Evolutionary conservation across 495 filamentous ascomycete genomes (phyloP).

Genomic region (Hyaloscypha finlandica): DNA sequence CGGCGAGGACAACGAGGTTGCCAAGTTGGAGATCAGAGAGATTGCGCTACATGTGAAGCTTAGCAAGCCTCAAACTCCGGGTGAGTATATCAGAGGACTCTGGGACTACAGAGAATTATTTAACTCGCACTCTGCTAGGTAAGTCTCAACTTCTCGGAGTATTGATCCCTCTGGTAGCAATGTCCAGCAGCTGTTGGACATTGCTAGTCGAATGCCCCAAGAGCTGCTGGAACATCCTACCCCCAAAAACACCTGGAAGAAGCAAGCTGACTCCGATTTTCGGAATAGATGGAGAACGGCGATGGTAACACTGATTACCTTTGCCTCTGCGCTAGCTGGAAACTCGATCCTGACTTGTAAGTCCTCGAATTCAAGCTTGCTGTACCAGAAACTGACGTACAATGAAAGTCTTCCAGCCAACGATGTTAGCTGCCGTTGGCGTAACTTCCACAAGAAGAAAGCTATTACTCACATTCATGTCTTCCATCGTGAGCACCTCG

Average conservation of each 20-base stretch:
- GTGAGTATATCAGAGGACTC: conserved; percentile 14
- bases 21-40: conserved; percentile 14
- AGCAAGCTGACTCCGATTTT: no score
- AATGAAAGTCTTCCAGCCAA: conserved; percentile 9
- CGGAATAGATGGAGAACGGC: conserved; percentile 3
- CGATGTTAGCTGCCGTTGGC: conserved; percentile 11
- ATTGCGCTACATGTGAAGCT: conserved; percentile 4
- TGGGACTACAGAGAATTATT: conserved; percentile 18
- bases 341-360: conserved; percentile 17
- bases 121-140: conserved; percentile 4
- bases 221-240: no score
- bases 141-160: no score
- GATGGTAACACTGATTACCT: conserved; percentile 11
- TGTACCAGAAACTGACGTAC: not conserved
- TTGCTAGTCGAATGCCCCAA: no score
- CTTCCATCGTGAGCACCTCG: conserved; percentile 3
- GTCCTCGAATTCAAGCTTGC: not conserved
- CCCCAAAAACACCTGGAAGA: no score
- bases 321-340: conserved; percentile 4
- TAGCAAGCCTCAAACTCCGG: conserved; percentile 11
- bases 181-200: no score
- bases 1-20: conserved; percentile 19
- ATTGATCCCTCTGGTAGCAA: no score
- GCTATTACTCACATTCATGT: conserved; percentile 12
- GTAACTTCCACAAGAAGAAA: conserved; percentile 6